Evolutionary conservation across 257 asterid genomes (phyloP).

Genomic region (Salvia splendens): DNA sequence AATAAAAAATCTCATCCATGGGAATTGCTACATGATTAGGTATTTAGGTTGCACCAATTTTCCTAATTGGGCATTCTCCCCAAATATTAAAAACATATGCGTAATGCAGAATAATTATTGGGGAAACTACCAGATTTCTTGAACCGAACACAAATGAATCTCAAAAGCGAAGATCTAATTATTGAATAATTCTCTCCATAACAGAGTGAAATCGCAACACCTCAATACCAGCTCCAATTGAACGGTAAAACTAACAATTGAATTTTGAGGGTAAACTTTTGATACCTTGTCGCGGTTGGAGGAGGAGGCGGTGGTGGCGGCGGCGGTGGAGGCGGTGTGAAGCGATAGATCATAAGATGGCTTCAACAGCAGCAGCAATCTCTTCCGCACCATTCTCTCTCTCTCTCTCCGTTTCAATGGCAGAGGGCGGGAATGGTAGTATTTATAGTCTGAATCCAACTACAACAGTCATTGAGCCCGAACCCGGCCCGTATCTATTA

Average conservation of each 20-base stretch:
- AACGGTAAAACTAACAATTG: neutral
- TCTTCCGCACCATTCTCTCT: conserved; percentile 62
- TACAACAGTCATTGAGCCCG: too few species aligned
- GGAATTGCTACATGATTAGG: neutral
- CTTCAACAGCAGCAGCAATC: conserved; percentile 72
- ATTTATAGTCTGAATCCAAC: neutral
- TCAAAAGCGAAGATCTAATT: neutral
- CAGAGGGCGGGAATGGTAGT: neutral
- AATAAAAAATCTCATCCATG: neutral
- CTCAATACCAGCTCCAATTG: neutral
- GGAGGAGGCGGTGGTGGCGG: conserved; percentile 22
- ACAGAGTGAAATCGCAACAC: neutral
- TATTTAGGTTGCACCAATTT: neutral
- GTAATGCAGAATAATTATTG: neutral
- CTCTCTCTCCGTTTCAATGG: neutral
- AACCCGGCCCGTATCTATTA: too few species aligned
- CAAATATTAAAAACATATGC: neutral
- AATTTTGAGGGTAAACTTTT: neutral
- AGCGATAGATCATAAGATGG: conserved; percentile 48
- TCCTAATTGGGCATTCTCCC: neutral
- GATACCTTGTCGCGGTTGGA: conserved; percentile 62
- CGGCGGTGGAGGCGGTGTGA: conserved; percentile 21
- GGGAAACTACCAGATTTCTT: neutral
- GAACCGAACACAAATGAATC: conserved; percentile 11
- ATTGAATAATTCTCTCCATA: neutral